Evolutionary conservation across 2,329 filamentous ascomycete genomes (phyloP).

Genomic region (Colletotrichum coccodes): DNA sequence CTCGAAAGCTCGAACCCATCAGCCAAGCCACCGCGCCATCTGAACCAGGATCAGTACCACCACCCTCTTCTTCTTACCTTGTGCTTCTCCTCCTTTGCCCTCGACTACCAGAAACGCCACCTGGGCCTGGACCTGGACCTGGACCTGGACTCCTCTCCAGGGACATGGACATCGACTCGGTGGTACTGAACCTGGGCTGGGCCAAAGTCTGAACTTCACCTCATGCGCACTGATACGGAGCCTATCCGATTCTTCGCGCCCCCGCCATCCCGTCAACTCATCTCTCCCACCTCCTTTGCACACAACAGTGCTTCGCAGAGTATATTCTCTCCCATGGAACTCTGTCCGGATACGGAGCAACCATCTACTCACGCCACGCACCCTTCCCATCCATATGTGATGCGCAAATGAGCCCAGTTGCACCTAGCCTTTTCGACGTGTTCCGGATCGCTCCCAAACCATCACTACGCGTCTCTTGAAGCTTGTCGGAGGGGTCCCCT

Average conservation of each 20-base stretch:
- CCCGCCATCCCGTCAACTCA: slow-evolving; percentile 4
- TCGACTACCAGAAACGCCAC: neutral
- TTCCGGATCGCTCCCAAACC: slow-evolving; percentile 8
- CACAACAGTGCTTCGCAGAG: neutral
- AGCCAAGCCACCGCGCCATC: neutral
- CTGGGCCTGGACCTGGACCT: neutral
- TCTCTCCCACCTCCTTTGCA: neutral
- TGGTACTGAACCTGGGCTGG: neutral
- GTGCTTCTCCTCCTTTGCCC: neutral
- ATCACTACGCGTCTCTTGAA: neutral
- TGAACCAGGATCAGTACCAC: neutral
- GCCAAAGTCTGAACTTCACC: neutral
- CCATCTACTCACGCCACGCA: slow-evolving; percentile 17
- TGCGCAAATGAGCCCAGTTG: neutral
- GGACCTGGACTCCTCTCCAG: neutral
- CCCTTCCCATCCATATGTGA: slow-evolving; percentile 6
- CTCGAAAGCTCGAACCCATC: neutral
- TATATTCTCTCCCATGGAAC: slow-evolving; percentile 27
- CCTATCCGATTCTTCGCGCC: slow-evolving; percentile 3
- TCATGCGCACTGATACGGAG: neutral
- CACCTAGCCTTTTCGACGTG: neutral
- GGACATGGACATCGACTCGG: neutral
- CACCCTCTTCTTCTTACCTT: neutral
- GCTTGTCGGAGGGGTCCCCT: neutral
- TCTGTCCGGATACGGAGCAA: neutral